phyloP scores from a whole-genome alignment of 305 asterid species.

The Solanum aculeatissimum region DNA sequence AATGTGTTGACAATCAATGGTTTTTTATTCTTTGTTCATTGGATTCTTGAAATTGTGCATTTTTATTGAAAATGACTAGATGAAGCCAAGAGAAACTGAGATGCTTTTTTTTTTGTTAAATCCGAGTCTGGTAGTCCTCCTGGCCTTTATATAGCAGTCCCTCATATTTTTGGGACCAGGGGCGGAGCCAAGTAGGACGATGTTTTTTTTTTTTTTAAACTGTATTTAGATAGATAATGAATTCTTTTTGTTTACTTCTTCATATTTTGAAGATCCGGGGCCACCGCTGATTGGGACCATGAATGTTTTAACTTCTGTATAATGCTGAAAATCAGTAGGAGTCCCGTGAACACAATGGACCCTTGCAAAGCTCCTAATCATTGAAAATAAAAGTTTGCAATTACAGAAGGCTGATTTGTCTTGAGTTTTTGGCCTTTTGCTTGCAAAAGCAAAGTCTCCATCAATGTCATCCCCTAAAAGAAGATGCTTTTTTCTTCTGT shows the following conservation, averaged over 20 bases:
- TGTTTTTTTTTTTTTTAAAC: too few species aligned
- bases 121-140: not conserved
- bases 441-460: not conserved
- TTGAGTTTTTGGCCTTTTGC: not conserved
- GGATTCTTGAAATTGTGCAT: not conserved
- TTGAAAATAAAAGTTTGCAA: not conserved
- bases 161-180: not conserved
- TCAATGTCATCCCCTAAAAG: not conserved
- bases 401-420: not conserved
- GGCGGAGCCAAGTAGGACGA: not conserved
- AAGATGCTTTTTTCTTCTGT: not conserved
- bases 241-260: not conserved
- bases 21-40: not conserved
- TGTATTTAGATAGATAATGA: too few species aligned
- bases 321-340: not conserved
- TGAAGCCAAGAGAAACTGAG: not conserved
- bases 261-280: not conserved
- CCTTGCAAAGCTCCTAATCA: not conserved
- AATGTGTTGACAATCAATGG: not conserved
- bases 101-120: not conserved
- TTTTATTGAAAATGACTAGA: not conserved
- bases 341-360: not conserved
- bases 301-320: not conserved
- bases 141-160: not conserved
- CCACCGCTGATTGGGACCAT: not conserved